Evolutionary conservation across 2,329 filamentous ascomycete genomes (phyloP).

Genomic region (Pseudogymnoascus sp.): DNA sequence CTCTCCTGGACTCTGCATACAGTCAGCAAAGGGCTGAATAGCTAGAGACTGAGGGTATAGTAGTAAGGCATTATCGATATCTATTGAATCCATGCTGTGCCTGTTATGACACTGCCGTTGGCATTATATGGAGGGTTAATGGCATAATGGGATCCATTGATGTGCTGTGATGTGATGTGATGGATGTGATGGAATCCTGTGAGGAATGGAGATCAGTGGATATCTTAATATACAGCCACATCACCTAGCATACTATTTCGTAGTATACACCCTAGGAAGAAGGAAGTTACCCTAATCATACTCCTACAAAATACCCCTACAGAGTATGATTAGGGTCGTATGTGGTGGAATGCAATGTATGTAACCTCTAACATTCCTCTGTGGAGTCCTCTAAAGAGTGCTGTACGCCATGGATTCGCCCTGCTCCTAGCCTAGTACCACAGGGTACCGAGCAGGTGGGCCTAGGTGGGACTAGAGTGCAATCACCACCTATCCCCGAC

Average conservation of each 20-base stretch:
- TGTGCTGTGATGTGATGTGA: not conserved
- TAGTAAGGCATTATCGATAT: not conserved
- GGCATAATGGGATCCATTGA: not conserved
- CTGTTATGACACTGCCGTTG: not conserved
- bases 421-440: not conserved
- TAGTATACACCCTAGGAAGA: too few species aligned
- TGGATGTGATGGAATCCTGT: not conserved
- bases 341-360: too few species aligned
- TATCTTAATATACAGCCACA: not conserved
- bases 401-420: too few species aligned
- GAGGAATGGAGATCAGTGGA: not conserved
- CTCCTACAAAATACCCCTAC: not conserved
- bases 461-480: not conserved
- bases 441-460: not conserved
- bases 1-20: not conserved
- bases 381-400: too few species aligned
- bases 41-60: not conserved
- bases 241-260: too few species aligned
- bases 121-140: not conserved
- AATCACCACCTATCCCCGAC: slow-evolving; percentile 2
- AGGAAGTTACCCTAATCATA: not conserved
- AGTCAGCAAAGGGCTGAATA: not conserved
- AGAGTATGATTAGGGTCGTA: too few species aligned
- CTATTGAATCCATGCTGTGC: not conserved
- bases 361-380: too few species aligned